Conservation (phyloP, 2,329 filamentous ascomycete species). For the Pseudogymnoascus sp. region DNA sequence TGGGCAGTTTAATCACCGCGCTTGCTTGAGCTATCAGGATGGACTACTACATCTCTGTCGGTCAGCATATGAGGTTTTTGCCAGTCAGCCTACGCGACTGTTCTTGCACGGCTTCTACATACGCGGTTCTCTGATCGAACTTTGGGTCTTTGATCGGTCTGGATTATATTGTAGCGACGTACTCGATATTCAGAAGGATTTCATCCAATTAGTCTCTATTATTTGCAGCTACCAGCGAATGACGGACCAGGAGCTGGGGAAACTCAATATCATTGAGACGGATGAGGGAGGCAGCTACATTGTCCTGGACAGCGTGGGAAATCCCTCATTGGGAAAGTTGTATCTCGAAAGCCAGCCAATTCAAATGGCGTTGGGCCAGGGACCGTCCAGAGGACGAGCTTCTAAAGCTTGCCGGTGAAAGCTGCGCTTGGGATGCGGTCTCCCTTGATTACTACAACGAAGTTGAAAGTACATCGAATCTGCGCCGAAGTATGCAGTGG, state of each 20-base stretch:
- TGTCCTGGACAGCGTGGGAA: neutral
- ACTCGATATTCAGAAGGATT: neutral
- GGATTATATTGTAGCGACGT: neutral
- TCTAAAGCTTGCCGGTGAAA: conserved; percentile 24
- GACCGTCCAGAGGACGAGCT: conserved; percentile 20
- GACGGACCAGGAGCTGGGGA: neutral
- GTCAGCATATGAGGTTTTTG: neutral
- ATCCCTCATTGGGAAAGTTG: neutral
- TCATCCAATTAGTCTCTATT: neutral
- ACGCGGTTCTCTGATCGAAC: neutral
- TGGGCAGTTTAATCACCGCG: neutral
- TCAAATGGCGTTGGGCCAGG: neutral
- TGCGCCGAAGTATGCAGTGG: neutral
- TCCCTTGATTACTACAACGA: conserved; percentile 19
- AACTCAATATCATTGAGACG: neutral
- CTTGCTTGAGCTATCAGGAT: neutral
- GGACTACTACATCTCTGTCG: neutral
- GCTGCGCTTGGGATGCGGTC: conserved; percentile 23
- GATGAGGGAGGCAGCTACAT: neutral
- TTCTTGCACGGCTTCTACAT: neutral
- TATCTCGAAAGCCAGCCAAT: neutral
- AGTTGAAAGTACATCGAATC: neutral
- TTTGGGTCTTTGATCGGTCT: neutral
- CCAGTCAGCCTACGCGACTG: neutral
- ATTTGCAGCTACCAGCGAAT: neutral